A percentile compares a stretch with the other conserved stretches of the same genome.
phyloP scores from a whole-genome alignment of 2,329 filamentous ascomycete genomes.

The Trichoderma asperellum region DNA sequence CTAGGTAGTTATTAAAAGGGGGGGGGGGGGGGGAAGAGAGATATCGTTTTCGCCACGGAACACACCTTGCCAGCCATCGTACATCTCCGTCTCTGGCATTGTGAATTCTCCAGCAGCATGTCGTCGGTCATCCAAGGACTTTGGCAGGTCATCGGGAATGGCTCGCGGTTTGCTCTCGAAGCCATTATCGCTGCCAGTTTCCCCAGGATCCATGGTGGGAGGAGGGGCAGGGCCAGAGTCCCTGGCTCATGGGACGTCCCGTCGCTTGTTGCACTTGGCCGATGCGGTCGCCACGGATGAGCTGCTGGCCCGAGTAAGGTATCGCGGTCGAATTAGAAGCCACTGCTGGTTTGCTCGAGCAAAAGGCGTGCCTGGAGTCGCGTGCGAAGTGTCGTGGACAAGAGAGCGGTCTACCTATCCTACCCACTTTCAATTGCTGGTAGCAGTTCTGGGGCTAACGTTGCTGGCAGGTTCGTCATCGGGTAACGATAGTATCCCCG shows the following conservation, averaged over 20 bases:
- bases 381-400: slow-evolving; percentile 21
- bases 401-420: slow-evolving; percentile 28
- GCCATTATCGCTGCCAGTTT: slow-evolving; percentile 48
- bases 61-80: slow-evolving; percentile 95
- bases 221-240: slow-evolving; percentile 44
- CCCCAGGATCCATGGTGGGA: slow-evolving; percentile 63
- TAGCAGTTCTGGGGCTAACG: slow-evolving; percentile 6
- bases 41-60: slow-evolving; percentile 27
- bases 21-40: neutral
- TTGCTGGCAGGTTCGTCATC: slow-evolving; percentile 25
- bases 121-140: slow-evolving; percentile 85
- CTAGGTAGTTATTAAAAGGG: neutral
- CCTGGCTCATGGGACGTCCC: slow-evolving; percentile 41
- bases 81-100: slow-evolving; percentile 88
- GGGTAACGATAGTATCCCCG: slow-evolving; percentile 10
- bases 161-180: slow-evolving; percentile 49
- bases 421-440: slow-evolving; percentile 27
- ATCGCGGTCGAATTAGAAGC: neutral
- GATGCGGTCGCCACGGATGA: slow-evolving; percentile 8
- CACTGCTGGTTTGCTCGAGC: slow-evolving; percentile 1
- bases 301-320: neutral
- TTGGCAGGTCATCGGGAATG: slow-evolving; percentile 85
- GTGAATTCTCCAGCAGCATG: slow-evolving; percentile 64
- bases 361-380: slow-evolving; percentile 13
- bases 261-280: slow-evolving; percentile 10